Percentiles rank a stretch among this genome's conserved stretches.
phyloP scores from a whole-genome alignment of 495 filamentous ascomycete species.

The Rusavskia elegans region DNA sequence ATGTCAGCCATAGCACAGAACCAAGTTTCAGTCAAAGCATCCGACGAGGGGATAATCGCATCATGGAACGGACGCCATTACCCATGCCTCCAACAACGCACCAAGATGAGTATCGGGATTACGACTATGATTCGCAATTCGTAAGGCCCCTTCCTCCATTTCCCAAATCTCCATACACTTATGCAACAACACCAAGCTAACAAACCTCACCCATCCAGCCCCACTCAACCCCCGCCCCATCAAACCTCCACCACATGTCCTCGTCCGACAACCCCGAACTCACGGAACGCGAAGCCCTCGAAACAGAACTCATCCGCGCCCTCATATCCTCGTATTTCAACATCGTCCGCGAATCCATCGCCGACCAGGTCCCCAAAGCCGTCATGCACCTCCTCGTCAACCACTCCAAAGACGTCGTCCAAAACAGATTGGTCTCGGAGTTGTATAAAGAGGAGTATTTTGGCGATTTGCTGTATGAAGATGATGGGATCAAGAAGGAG shows the following conservation, averaged over 20 bases:
- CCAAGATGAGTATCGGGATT: conserved; percentile 31
- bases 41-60: conserved; percentile 52
- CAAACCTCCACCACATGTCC: too few species aligned
- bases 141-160: conserved; percentile 31
- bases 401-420: conserved; percentile 91
- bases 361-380: conserved; percentile 95
- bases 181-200: too few species aligned
- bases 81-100: conserved; percentile 13
- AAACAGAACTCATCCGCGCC: conserved; percentile 91
- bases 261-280: conserved; percentile 51
- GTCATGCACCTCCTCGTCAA: conserved; percentile 98
- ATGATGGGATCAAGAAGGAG: conserved; percentile 92
- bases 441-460: conserved; percentile 92
- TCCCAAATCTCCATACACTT: not conserved
- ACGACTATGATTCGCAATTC: conserved; percentile 36
- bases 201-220: conserved; percentile 16
- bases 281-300: conserved; percentile 88
- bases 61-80: conserved; percentile 18
- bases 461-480: conserved; percentile 86
- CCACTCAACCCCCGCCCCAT: conserved; percentile 1
- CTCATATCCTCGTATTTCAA: conserved; percentile 97
- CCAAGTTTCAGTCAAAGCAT: conserved; percentile 73
- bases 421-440: conserved; percentile 90
- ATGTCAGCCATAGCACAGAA: conserved; percentile 58
- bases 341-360: conserved; percentile 92